Evolutionary conservation across 139 green algal species (phyloP).

Genomic region (Edaphochlamys debaryana): DNA sequence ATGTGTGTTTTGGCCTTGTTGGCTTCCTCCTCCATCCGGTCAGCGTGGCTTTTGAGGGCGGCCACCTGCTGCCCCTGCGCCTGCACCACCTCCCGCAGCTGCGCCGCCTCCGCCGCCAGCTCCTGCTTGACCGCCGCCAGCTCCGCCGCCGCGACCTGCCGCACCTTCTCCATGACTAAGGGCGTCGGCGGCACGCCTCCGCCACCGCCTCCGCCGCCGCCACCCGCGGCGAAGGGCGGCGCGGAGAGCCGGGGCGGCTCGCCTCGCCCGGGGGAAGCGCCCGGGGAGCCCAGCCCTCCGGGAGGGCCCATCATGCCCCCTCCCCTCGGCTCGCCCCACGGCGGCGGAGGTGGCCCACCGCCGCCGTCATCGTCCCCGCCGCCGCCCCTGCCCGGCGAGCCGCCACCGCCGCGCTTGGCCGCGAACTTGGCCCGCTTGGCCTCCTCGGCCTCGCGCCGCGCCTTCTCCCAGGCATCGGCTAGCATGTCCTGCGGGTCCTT

Average conservation of each 20-base stretch:
- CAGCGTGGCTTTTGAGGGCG: constrained; percentile 50
- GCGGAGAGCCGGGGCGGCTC: too few relatives aligned
- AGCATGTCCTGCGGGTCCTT: constrained; percentile 15
- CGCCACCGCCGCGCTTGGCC: constrained; percentile 5
- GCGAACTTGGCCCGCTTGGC: constrained; percentile 40
- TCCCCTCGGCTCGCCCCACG: background rate
- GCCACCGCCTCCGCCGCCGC: background rate
- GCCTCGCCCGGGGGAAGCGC: background rate
- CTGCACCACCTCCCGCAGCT: constrained; percentile 46
- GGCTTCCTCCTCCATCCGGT: constrained; percentile 49
- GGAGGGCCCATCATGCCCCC: background rate
- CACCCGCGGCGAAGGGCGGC: background rate
- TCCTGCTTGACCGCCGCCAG: constrained; percentile 45
- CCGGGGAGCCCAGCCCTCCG: background rate
- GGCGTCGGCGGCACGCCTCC: constrained; percentile 27
- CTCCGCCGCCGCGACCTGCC: constrained; percentile 46
- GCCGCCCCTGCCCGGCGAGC: background rate
- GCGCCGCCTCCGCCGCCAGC: constrained; percentile 44
- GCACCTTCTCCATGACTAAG: constrained; percentile 49
- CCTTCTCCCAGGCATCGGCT: constrained; percentile 51
- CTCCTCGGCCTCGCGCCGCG: constrained; percentile 43
- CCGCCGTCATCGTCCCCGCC: background rate
- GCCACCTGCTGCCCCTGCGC: constrained; percentile 47
- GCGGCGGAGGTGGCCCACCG: background rate
- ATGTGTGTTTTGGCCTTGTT: constrained; percentile 27